Evolutionary conservation across 108 stramenopile species (phyloP), one percentile per base, ranked within the genome.

Genomic region (Cyclotella baltica): DNA sequence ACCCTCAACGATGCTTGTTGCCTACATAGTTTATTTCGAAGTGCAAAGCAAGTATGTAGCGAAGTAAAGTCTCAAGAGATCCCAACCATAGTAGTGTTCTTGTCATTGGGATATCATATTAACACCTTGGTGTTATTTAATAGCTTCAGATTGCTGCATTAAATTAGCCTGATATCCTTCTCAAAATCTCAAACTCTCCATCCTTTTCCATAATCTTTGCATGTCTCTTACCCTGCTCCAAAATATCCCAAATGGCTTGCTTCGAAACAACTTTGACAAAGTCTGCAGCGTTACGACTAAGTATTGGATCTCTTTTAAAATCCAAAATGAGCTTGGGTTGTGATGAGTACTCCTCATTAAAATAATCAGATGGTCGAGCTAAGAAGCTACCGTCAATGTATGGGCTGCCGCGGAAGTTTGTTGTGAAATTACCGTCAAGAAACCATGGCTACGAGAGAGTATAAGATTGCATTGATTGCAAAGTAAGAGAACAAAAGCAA

Each of bases 371-470:
- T 36, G 80, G 48, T 23, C 67, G 77, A 28, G 91, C 70, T 18
- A 91, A 73, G 78, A 95, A 93, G 64, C 89, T 90, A 15, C 94
- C 94, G 55, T 95, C 94, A 59, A 95, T 89, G 67, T 87, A 75
- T 13, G 80, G 83, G 30, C 53, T 66, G 38, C 84, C 81, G 27
- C 94, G 79, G 69, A 88, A 92, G 28, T 82, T 76, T 4, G 64
- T 66, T 0, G 87, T 85, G 11, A 86, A 73, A 43, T 92, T 89
- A 15, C 92, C 92, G 73, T 97, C 87, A 58, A 97, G 77, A 67
- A 97, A 96, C 87, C 88, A 92, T 25, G 95, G 96, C 86, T 89
- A 27, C 27, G 28, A 11, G n/a, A 43, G 18, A 47, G 13, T 8
- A 36, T 28, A 58, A 55, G 20, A 53, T 67, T 28, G 46, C n/a